Percentiles rank a stretch among this genome's conserved stretches.
Conservation (phyloP, 192 early-diverging fungal species). For the Haplosporangium gracile region DNA sequence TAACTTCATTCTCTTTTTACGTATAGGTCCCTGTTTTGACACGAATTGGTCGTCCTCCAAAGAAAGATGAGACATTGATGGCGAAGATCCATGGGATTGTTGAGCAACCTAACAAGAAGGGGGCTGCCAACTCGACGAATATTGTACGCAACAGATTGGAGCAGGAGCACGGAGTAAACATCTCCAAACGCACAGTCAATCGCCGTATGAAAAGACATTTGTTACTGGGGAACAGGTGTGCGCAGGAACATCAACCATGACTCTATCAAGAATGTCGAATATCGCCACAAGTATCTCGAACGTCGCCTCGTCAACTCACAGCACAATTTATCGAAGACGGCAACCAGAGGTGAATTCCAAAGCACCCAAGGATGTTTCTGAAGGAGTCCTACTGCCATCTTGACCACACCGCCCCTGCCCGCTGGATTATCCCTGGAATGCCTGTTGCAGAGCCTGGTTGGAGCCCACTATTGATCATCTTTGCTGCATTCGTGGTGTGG, state of each 20-base stretch:
- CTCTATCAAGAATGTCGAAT: conserved; percentile 1
- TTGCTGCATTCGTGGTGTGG: conserved; percentile 27
- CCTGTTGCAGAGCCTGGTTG: conserved; percentile 7
- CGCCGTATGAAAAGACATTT: not conserved
- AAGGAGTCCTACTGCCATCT: conserved; percentile 23
- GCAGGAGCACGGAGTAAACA: not conserved
- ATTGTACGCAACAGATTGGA: not conserved
- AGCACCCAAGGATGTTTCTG: not conserved
- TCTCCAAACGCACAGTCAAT: not conserved
- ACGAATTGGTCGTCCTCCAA: too few relatives aligned
- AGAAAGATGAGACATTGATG: too few relatives aligned
- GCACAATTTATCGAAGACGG: not conserved
- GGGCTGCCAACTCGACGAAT: too few relatives aligned
- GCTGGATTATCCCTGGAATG: conserved; percentile 11
- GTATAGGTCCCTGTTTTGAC: too few relatives aligned
- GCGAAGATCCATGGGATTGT: too few relatives aligned
- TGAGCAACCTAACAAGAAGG: too few relatives aligned
- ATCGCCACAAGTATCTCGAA: conserved; percentile 5
- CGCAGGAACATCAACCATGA: conserved; percentile 18
- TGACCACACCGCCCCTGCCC: conserved; percentile 9
- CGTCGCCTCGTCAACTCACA: not conserved
- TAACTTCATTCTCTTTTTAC: too few relatives aligned
- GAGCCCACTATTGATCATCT: conserved; percentile 16
- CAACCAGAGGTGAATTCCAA: not conserved
- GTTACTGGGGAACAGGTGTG: conserved; percentile 11